Base-by-base conservation (phyloP, 768 basidiomycete species). In the Cystobasidium ongulense region DNA sequence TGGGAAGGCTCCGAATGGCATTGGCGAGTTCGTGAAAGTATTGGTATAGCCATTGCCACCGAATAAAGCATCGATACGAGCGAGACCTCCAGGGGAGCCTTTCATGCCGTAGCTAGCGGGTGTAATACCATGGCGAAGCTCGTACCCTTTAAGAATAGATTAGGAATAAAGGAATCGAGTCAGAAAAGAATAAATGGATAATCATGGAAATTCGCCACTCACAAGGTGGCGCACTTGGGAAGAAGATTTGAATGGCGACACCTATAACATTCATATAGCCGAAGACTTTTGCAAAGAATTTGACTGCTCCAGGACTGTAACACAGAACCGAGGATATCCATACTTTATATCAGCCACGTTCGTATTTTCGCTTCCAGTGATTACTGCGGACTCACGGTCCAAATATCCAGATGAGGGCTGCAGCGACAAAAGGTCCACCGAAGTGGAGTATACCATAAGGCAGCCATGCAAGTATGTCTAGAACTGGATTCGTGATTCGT, bases 361-460 rank as follows among this genome's bases (percentile, higher is more conserved):
- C 41, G 7, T 11, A n/a, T n/a, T n/a, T 17, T 23, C 10, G 11
- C 18, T 39, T 8, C 29, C 18, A 46, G 8, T 29, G 29, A 7
- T 2, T 21, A 23, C 1, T 2, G 23, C 21, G n/a, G 15, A 72
- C 74, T 38, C 88, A 88, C 1, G 89, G 85, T 21, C 91, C 88
- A 83, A 96, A 93, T 41, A 95, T 86, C 91, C 92, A 98, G 1
- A 95, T 80, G 78, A 91, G 85, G 38, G 88, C 85, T 33, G 90
- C 92, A 61, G 97, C 87, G 74, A 95, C 82, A 81, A 96, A 90
- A 0, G 96, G 96, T 73, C 90, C 80, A 53, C 84, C 84, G 81
- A 95, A 99, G 81, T 99, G 96, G 21, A 88, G 84, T 59, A 98
- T 86, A n/a, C 96, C 96, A 78, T 99, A 99, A 0, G 96, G 94